These are phyloP conservation scores for Hortaea werneckii DNA, from an alignment of 2,329 filamentous ascomycete species.

Conservation along the genomic window DNA sequence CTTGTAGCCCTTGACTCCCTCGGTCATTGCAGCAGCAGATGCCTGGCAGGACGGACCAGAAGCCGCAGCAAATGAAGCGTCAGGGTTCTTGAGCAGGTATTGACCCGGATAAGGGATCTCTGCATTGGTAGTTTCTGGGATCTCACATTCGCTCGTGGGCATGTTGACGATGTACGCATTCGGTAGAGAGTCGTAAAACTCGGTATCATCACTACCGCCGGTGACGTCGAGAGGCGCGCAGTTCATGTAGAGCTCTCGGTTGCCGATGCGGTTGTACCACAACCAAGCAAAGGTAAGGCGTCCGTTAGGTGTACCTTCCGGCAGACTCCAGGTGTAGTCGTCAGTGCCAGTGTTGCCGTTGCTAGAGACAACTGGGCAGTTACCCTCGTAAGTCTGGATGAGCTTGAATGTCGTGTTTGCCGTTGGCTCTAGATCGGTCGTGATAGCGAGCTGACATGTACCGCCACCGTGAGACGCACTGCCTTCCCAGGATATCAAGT, in stretches of 20 bases:
- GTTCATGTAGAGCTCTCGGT: constrained; percentile 97
- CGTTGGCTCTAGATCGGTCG: constrained; percentile 61
- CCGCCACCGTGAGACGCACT: constrained; percentile 77
- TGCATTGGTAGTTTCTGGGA: constrained; percentile 4
- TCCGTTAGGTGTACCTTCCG: constrained; percentile 61
- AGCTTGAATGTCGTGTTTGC: constrained; percentile 67
- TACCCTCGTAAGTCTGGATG: constrained; percentile 77
- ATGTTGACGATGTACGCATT: constrained; percentile 60
- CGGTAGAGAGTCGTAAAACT: constrained; percentile 52
- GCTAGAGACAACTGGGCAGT: constrained; percentile 66
- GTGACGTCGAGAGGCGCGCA: constrained; percentile 65
- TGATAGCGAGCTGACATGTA: constrained; percentile 77
- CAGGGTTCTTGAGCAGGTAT: constrained; percentile 4
- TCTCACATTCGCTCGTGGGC: constrained; percentile 8
- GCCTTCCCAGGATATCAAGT: constrained; percentile 58
- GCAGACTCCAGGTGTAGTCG: constrained; percentile 63
- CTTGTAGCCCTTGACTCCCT: constrained; percentile 9
- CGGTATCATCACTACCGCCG: constrained; percentile 29
- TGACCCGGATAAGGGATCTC: constrained; percentile 18
- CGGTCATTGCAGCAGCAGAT: constrained; percentile 9
- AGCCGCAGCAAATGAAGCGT: constrained; percentile 3
- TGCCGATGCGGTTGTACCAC: constrained; percentile 83
- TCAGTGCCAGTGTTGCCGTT: constrained; percentile 31
- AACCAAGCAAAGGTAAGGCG: constrained; percentile 77
- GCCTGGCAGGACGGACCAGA: constrained; percentile 12